A percentile compares a stretch with the other conserved stretches of the same genome.
phyloP scores from a whole-genome alignment of 176 grass and related monocot genomes.

The Calamus simplicifolius region DNA sequence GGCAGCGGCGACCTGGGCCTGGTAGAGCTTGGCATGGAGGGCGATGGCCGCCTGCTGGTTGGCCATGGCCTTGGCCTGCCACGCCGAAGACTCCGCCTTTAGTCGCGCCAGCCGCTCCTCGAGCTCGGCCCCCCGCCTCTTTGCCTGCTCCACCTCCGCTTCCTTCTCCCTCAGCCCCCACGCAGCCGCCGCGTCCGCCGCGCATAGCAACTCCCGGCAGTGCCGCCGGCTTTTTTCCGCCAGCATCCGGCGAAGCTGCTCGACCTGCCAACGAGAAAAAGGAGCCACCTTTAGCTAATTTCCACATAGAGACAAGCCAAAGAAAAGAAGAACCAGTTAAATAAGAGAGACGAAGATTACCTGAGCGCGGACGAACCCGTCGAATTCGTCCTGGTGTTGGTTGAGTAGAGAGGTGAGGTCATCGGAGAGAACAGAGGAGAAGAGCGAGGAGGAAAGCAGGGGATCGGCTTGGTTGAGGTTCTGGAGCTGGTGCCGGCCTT shows the following conservation, averaged over 20 bases:
- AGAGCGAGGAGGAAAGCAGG: slow-evolving; percentile 18
- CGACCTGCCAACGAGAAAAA: slow-evolving; percentile 24
- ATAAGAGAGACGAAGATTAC: slow-evolving; percentile 15
- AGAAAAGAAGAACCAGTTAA: neutral
- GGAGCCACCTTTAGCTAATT: too few species aligned
- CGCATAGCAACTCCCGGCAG: slow-evolving; percentile 29
- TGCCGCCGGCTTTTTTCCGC: slow-evolving; percentile 50
- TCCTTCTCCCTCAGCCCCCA: slow-evolving; percentile 52
- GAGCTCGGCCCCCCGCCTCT: slow-evolving; percentile 36
- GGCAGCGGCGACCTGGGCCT: slow-evolving; percentile 25
- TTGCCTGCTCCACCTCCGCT: slow-evolving; percentile 27
- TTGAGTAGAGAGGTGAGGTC: slow-evolving; percentile 44
- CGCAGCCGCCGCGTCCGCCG: slow-evolving; percentile 29
- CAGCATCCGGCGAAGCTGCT: slow-evolving; percentile 47
- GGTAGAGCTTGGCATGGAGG: slow-evolving; percentile 79
- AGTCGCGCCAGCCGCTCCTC: slow-evolving; percentile 53
- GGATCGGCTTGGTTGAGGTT: neutral
- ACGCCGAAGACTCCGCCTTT: slow-evolving; percentile 53
- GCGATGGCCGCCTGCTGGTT: slow-evolving; percentile 41
- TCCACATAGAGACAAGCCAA: neutral
- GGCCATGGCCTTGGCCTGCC: slow-evolving; percentile 63
- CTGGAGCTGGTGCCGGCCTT: slow-evolving; percentile 18
- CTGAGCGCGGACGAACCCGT: slow-evolving; percentile 55
- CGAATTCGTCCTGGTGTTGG: slow-evolving; percentile 46
- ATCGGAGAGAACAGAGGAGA: slow-evolving; percentile 33